These are phyloP conservation scores for Microcos paniculata DNA, from an alignment of 345 rosid genomes.

Conservation along the genomic window DNA sequence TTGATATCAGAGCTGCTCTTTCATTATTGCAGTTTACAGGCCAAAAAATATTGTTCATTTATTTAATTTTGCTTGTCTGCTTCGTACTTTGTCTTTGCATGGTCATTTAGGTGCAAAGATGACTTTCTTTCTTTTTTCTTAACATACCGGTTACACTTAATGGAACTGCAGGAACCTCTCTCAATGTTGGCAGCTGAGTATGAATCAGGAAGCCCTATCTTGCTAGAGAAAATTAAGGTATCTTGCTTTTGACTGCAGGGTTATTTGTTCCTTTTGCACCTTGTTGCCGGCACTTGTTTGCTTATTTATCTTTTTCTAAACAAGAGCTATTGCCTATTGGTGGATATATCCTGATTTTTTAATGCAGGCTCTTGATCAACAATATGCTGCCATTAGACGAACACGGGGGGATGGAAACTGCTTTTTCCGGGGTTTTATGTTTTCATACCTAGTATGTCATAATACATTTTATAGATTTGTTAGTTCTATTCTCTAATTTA, in stretches of 20 bases:
- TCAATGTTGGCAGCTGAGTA: conserved; percentile 84
- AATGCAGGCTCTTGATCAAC: conserved; percentile 63
- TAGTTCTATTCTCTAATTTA: neutral
- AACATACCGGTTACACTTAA: neutral
- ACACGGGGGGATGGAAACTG: conserved; percentile 99
- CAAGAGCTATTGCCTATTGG: neutral
- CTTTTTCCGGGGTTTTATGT: conserved; percentile 96
- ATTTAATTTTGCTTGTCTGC: neutral
- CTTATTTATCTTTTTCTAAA: neutral
- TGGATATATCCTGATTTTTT: conserved; percentile 7
- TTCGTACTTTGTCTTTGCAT: neutral
- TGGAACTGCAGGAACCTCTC: conserved; percentile 71
- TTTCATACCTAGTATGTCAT: conserved; percentile 82
- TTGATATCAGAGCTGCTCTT: neutral
- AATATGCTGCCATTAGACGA: conserved; percentile 77
- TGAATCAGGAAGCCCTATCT: conserved; percentile 80
- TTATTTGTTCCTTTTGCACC: neutral
- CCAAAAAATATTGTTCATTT: neutral
- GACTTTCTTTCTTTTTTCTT: neutral
- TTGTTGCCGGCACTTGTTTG: neutral
- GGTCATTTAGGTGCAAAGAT: neutral
- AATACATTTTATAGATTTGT: neutral
- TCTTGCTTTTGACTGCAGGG: neutral
- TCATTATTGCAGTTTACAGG: neutral
- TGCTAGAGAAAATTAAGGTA: conserved; percentile 95